Evolutionary conservation across 2,329 filamentous ascomycete genomes (phyloP), one percentile per base, ranked within the genome.

Genomic region (Madurella mycetomatis): DNA sequence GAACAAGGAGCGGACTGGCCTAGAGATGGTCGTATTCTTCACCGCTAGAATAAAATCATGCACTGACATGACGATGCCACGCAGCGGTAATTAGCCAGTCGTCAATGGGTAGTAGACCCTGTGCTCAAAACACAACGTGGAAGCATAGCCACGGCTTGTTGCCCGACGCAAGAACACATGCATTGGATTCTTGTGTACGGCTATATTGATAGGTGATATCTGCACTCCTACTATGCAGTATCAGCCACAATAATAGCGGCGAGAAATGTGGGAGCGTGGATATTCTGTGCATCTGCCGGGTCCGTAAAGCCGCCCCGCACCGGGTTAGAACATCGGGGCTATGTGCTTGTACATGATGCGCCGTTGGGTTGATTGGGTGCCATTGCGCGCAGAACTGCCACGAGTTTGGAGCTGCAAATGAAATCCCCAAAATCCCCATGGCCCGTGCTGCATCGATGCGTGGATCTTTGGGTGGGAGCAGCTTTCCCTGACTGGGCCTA

Each of bases 401-500:
- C 3, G 25, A 25, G 25, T 25, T 25, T 25, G 25, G 25, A 25
- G 25, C 25, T 25, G 25, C 25, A 25, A 25, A 25, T 25, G 25
- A 25, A 25, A 25, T 25, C 25, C 25, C 7, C 25, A 25, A 7
- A 4, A 25, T 7, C 25, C 32, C 11, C 43, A 31, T 51, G 54
- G 54, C n/a, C 51, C 44, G 48, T 57, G 52, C 55, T 55, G 31
- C 30, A 50, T 18, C 11, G 25, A 25, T 25, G 25, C 25, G 25
- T 25, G 25, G 25, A 25, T 7, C 25, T 25, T 25, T 25, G 25
- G 4, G 25, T 7, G 7, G 25, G 4, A 25, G 19, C 8, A 41
- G 30, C 43, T 43, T 54, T 51, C 15, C 42, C 55, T 31, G 15
- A 18, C 16, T 31, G 15, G n/a, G 45, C 5, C 25, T 58, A 56